Percentiles rank a stretch among this genome's conserved stretches.
These are phyloP conservation scores for Russula sp. DNA, from an alignment of 768 basidiomycete genomes.

Conservation along the genomic window DNA sequence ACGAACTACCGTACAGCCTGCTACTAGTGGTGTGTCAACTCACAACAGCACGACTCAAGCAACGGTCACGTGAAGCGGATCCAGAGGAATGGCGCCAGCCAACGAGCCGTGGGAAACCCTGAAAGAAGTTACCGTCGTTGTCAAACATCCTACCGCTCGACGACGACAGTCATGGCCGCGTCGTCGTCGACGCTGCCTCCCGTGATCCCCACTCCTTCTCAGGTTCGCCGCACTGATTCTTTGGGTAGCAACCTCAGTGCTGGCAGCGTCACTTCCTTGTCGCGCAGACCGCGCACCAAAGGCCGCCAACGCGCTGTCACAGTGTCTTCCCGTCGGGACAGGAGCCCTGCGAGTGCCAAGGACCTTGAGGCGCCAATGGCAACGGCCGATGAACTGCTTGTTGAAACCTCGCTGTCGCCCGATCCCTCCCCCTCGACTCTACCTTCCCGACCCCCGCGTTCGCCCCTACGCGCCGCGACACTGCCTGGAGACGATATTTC, in stretches of 20 bases:
- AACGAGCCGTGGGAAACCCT: conserved; percentile 11
- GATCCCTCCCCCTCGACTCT: conserved; percentile 2
- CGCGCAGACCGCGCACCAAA: conserved; percentile 31
- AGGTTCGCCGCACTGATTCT: conserved; percentile 30
- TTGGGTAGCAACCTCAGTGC: conserved; percentile 28
- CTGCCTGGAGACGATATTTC: conserved; percentile 7
- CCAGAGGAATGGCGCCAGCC: conserved; percentile 1
- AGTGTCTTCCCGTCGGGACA: conserved; percentile 27
- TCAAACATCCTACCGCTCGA: conserved; percentile 19
- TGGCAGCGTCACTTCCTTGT: conserved; percentile 26
- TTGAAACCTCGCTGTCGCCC: conserved; percentile 15
- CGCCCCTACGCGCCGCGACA: conserved; percentile 22
- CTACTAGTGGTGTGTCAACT: no score
- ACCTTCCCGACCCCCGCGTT: conserved; percentile 23
- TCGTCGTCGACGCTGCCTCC: conserved; percentile 28
- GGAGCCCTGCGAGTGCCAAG: conserved; percentile 25
- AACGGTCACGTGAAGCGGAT: not conserved
- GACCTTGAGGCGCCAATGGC: conserved; percentile 18
- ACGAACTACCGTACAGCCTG: no score
- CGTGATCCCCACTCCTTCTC: conserved; percentile 17
- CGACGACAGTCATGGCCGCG: conserved; percentile 29
- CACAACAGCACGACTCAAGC: not conserved
- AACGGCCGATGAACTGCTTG: conserved; percentile 20
- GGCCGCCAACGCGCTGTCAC: conserved; percentile 27
- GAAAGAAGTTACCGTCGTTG: conserved; percentile 14